Conservation (phyloP, 768 basidiomycete genomes). For the Tephrocybe sp. region DNA sequence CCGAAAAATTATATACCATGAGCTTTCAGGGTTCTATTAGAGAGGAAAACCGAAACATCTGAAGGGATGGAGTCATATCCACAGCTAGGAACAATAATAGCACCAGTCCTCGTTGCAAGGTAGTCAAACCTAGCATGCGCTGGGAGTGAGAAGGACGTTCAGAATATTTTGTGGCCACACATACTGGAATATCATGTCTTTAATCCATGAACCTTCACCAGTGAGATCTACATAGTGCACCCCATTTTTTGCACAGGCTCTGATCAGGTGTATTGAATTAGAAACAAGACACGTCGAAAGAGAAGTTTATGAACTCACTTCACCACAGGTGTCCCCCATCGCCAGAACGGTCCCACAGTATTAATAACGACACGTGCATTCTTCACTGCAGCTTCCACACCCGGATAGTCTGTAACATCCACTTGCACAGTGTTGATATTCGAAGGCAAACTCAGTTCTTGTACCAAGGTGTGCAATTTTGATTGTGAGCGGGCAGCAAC, state of each 20-base stretch:
- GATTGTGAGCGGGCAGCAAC: constrained; percentile 65
- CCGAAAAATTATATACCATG: constrained; percentile 12
- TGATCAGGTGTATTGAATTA: constrained; percentile 20
- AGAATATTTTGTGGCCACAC: constrained; percentile 20
- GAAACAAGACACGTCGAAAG: not conserved
- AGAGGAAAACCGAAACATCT: constrained; percentile 66
- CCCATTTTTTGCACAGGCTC: constrained; percentile 70
- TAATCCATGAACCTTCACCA: constrained; percentile 69
- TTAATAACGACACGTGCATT: constrained; percentile 69
- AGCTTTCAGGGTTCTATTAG: constrained; percentile 65
- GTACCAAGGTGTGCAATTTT: constrained; percentile 54
- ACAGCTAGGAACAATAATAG: constrained; percentile 77
- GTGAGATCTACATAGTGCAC: constrained; percentile 87
- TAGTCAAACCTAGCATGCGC: constrained; percentile 56
- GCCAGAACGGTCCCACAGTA: constrained; percentile 72
- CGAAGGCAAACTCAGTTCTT: constrained; percentile 41
- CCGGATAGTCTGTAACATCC: constrained; percentile 53
- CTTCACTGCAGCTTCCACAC: constrained; percentile 58
- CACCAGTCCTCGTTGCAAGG: constrained; percentile 61
- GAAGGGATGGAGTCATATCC: constrained; percentile 79
- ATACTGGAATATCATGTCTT: constrained; percentile 56
- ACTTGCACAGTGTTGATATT: constrained; percentile 47
- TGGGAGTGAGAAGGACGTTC: not conserved
- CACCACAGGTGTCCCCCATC: constrained; percentile 72
- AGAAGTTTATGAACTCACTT: constrained; percentile 33